Conservation (phyloP, 164 flowering plant genomes). For the Chimonanthus salicifolius region DNA sequence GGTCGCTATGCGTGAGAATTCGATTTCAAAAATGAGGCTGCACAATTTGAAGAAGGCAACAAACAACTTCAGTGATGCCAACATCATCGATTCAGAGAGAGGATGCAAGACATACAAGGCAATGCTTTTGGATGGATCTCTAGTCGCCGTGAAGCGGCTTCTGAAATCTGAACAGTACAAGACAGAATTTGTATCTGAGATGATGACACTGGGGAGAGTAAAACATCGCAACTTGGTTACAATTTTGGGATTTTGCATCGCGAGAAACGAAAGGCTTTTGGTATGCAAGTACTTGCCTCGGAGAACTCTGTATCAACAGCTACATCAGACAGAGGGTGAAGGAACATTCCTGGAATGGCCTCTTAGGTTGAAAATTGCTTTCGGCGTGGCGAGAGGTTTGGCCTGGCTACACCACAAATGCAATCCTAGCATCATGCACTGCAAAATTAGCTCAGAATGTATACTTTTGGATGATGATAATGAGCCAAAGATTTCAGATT, state of each 20-base stretch:
- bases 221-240: constrained; percentile 19
- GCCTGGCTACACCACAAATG: constrained; percentile 26
- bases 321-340: constrained; percentile 14
- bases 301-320: constrained; percentile 24
- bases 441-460: constrained; percentile 20
- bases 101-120: constrained; percentile 20
- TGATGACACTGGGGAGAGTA: constrained; percentile 15
- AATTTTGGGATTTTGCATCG: constrained; percentile 31
- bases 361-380: constrained; percentile 15
- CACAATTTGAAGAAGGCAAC: constrained; percentile 21
- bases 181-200: constrained; percentile 19
- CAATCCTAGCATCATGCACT: constrained; percentile 18
- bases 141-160: constrained; percentile 18
- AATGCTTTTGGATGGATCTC: constrained; percentile 17
- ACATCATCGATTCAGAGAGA: constrained; percentile 16
- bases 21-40: constrained; percentile 14
- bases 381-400: constrained; percentile 23
- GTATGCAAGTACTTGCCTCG: constrained; percentile 30
- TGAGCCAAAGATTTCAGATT: constrained; percentile 20
- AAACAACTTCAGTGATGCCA: constrained; percentile 15
- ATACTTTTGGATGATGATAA: constrained; percentile 20
- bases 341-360: constrained; percentile 15
- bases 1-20: constrained; percentile 34
- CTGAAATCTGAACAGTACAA: constrained; percentile 15
- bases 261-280: constrained; percentile 30